phyloP scores from a whole-genome alignment of 2,329 filamentous ascomycete genomes.

The Scopulariopsis brevicaulis region DNA sequence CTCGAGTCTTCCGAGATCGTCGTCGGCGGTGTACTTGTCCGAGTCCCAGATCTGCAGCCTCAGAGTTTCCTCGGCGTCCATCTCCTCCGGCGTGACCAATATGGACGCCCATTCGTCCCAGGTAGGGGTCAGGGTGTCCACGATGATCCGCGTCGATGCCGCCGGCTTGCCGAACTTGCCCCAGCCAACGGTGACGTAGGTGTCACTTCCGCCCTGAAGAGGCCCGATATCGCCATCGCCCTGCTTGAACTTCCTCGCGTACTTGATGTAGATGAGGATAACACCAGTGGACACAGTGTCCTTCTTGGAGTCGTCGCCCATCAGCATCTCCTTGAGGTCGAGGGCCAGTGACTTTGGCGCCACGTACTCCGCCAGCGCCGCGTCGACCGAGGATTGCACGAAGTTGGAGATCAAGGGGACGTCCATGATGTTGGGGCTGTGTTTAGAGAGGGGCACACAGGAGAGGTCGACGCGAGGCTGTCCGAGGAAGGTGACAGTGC shows the following conservation, averaged over 20 bases:
- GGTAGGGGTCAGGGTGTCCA: conserved; percentile 84
- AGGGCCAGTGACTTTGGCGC: conserved; percentile 90
- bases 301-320: conserved; percentile 86
- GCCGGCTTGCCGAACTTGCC: conserved; percentile 96
- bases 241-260: conserved; percentile 71
- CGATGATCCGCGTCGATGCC: conserved; percentile 94
- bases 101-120: conserved; percentile 84
- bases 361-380: conserved; percentile 58
- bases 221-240: conserved; percentile 42
- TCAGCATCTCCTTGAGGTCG: conserved; percentile 80
- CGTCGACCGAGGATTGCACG: conserved; percentile 86
- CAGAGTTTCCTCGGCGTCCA: conserved; percentile 87
- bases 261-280: conserved; percentile 87
- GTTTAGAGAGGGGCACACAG: conserved; percentile 86
- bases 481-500: conserved; percentile 93
- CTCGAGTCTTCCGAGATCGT: conserved; percentile 91
- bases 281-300: conserved; percentile 77
- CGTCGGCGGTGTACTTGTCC: conserved; percentile 82
- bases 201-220: conserved; percentile 49
- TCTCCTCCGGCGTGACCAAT: conserved; percentile 76
- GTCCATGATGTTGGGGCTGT: conserved; percentile 83
- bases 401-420: conserved; percentile 91
- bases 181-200: conserved; percentile 90
- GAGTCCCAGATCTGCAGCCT: conserved; percentile 96
- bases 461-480: conserved; percentile 80